Conservation (phyloP, 2,329 filamentous ascomycete species). For the Stagonosporopsis cucurbitacearum region DNA sequence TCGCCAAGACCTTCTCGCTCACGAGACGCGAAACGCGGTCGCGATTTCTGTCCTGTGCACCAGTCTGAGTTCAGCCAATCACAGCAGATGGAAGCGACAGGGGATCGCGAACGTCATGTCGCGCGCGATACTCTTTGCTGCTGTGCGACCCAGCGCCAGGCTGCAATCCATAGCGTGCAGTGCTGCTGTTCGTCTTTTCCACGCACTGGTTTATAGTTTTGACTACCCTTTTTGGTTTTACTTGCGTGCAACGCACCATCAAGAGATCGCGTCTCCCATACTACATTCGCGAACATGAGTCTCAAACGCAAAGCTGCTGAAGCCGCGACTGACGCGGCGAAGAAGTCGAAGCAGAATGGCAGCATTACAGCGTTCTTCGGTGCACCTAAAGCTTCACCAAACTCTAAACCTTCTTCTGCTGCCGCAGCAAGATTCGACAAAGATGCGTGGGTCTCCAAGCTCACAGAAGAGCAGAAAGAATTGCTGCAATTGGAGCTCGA, state of each 20-base stretch:
- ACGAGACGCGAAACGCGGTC: slow-evolving; percentile 17
- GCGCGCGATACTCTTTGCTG: slow-evolving; percentile 4
- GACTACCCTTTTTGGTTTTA: not conserved
- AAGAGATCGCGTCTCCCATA: not conserved
- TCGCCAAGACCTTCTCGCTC: not conserved
- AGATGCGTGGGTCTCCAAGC: slow-evolving; percentile 80
- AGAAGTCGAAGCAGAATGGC: slow-evolving; percentile 66
- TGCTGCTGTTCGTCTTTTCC: not conserved
- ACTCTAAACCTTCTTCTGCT: slow-evolving; percentile 23
- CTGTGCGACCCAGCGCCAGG: slow-evolving; percentile 8
- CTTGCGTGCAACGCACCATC: slow-evolving; percentile 1
- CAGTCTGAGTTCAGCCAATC: slow-evolving; percentile 28
- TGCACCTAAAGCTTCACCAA: slow-evolving; percentile 57
- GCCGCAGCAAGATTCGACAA: slow-evolving; percentile 73
- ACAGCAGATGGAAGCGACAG: not conserved
- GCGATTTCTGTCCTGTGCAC: slow-evolving; percentile 18
- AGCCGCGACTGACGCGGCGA: slow-evolving; percentile 53
- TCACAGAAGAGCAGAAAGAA: slow-evolving; percentile 81
- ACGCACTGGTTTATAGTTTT: not conserved
- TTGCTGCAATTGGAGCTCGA: slow-evolving; percentile 89
- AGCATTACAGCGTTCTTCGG: slow-evolving; percentile 92
- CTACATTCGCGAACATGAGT: slow-evolving; percentile 45
- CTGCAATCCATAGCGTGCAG: not conserved
- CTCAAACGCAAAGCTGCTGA: slow-evolving; percentile 60
- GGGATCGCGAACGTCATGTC: slow-evolving; percentile 22